Percentiles rank a stretch among this genome's conserved stretches.
phyloP scores from a whole-genome alignment of 2,329 filamentous ascomycete species.

The Aspergillus pseudoglaucus region DNA sequence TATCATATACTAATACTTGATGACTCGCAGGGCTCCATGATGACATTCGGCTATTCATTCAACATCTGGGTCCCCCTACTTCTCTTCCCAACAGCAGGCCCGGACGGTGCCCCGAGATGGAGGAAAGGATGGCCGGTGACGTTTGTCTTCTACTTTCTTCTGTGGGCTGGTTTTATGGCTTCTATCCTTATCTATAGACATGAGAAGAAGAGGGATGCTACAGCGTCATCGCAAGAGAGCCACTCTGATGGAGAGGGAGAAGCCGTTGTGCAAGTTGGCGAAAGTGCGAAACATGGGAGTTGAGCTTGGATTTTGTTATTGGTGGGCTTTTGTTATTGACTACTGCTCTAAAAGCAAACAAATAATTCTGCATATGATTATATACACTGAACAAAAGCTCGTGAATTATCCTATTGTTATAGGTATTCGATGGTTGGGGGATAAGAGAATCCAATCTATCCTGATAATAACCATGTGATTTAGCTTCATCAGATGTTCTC shows the following conservation, averaged over 20 bases:
- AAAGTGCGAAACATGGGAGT: background rate
- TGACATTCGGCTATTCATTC: conserved; percentile 43
- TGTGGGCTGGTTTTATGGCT: conserved; percentile 32
- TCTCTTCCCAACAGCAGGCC: conserved; percentile 38
- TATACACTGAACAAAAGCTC: background rate
- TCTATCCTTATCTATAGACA: conserved; percentile 14
- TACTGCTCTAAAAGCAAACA: background rate
- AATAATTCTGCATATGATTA: background rate
- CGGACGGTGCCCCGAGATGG: conserved; percentile 42
- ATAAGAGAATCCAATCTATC: no score
- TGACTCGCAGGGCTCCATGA: conserved; percentile 37
- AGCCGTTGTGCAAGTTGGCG: background rate
- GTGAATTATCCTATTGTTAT: no score
- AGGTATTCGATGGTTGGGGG: no score
- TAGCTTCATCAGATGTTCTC: no score
- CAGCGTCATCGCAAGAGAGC: background rate
- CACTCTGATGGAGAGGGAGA: conserved; percentile 6
- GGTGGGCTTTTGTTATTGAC: background rate
- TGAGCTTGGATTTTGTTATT: no score
- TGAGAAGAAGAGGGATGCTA: conserved; percentile 6
- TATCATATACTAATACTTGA: background rate
- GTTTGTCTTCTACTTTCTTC: conserved; percentile 40
- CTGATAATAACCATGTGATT: no score
- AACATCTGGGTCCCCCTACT: conserved; percentile 42
- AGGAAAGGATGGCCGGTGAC: conserved; percentile 45